Base-by-base conservation (phyloP, 345 rosid species). In the Melaleuca quinquenervia region DNA sequence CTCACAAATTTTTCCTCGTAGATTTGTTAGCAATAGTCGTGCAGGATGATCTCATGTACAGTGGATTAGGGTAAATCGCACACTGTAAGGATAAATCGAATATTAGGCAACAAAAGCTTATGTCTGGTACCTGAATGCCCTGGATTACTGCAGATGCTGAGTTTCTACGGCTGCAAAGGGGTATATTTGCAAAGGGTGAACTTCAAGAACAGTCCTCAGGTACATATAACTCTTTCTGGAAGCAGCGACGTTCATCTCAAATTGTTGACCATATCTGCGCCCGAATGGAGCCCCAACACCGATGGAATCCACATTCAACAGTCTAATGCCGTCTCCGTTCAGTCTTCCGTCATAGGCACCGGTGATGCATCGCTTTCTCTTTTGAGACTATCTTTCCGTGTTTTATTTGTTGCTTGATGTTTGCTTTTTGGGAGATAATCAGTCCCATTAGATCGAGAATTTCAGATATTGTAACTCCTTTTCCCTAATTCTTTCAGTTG, bases 221-320 rank as follows among this genome's bases (percentile, higher is more conserved):
- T 24, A 20, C 62, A 70, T 53, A 24, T 84, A 15, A 27, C 36
- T 50, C 8, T 50, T 53, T 10, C 15, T 6, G 82, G 82, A 15
- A 22, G 49, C 6, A 36, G n/a, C 8, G 18, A 84, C 5, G 60
- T 70, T 55, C n/a, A 64, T 3, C 16, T 84, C 50, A 18, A 36
- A 56, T 36, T 15, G 7, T 32, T 84, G 41, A 7, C 11, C 78
- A 70, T 84, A 50, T 52, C 27, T 12, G 85, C 92, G 13, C 91
- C 90, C 6, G 86, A 84, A 14, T 27, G n/a, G 10, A 92, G 93
- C 87, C 93, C 93, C 18, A 91, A 90, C n/a, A 91, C 93, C 3
- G 93, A 92, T 76, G 93, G 93, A 52, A 91, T 92, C 84, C 91
- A 89, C 82, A 55, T 92, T n/a, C 62, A 88, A 2, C 0, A 3